These are phyloP conservation scores for Euphorbia peplus DNA, from an alignment of 345 rosid genomes.

Conservation along the genomic window DNA sequence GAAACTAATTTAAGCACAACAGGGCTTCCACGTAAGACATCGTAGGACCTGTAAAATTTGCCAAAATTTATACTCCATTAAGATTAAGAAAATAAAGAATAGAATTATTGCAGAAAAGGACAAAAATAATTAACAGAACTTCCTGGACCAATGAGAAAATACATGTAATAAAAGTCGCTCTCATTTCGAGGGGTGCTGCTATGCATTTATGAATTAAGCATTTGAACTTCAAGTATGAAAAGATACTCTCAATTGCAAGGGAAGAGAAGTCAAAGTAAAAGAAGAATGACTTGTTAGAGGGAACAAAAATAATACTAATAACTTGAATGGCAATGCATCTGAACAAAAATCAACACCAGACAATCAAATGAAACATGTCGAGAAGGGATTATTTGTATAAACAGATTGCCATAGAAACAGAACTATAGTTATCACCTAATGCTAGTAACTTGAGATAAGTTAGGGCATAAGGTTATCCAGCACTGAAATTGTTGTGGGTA, in stretches of 20 bases:
- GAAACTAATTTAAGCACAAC: slow-evolving; percentile 55
- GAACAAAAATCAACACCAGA: neutral
- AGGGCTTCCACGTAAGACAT: slow-evolving; percentile 48
- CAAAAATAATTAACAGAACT: neutral
- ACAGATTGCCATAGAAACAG: neutral
- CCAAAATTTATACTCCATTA: neutral
- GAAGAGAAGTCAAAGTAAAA: neutral
- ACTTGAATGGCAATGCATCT: neutral
- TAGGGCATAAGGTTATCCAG: neutral
- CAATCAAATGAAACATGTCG: neutral
- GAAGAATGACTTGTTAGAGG: neutral
- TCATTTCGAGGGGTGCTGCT: neutral
- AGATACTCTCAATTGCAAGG: neutral
- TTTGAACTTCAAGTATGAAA: neutral
- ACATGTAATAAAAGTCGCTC: neutral
- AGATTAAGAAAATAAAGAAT: neutral
- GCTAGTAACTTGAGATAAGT: neutral
- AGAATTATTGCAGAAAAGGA: neutral
- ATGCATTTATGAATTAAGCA: neutral
- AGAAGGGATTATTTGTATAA: neutral
- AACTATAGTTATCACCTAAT: neutral
- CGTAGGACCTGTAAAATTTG: slow-evolving; percentile 49
- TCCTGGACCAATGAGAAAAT: neutral
- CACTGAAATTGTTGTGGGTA: neutral
- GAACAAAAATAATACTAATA: neutral